These are phyloP conservation scores for Nemania sp. DNA, from an alignment of 2,329 filamentous ascomycete genomes.

Conservation along the genomic window DNA sequence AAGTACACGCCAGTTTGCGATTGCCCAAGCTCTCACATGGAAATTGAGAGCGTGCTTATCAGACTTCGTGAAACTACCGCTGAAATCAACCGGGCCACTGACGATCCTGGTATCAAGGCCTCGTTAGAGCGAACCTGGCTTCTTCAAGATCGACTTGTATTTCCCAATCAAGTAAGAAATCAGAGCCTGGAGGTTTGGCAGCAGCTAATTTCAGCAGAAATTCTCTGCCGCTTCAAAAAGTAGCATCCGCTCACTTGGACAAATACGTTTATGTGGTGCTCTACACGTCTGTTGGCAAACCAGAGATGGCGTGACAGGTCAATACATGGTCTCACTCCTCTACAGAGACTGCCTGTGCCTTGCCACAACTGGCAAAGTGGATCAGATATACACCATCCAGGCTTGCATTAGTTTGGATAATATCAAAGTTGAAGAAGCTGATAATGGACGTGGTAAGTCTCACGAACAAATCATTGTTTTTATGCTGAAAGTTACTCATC, in stretches of 20 bases:
- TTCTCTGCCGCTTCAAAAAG: constrained; percentile 60
- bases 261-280: constrained; percentile 79
- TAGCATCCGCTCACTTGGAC: constrained; percentile 78
- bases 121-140: constrained; percentile 82
- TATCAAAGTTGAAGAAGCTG: constrained; percentile 69
- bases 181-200: neutral
- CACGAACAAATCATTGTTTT: constrained; percentile 6
- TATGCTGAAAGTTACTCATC: constrained; percentile 4
- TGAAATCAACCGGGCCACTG: constrained; percentile 83
- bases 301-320: constrained; percentile 67
- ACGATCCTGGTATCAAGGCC: constrained; percentile 70
- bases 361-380: constrained; percentile 67
- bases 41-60: constrained; percentile 74
- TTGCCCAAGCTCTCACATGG: constrained; percentile 80
- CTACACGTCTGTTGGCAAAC: constrained; percentile 84
- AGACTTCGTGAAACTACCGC: constrained; percentile 74
- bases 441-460: constrained; percentile 72
- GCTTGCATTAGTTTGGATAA: constrained; percentile 73
- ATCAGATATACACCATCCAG: constrained; percentile 71
- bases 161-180: constrained; percentile 68
- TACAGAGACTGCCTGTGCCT: constrained; percentile 81
- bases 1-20: constrained; percentile 83
- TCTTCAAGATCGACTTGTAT: constrained; percentile 79
- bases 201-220: constrained; percentile 45
- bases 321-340: constrained; percentile 84